Base-by-base conservation (phyloP, 2,329 filamentous ascomycete species). In the Pyrenophora tritici-repentis region DNA sequence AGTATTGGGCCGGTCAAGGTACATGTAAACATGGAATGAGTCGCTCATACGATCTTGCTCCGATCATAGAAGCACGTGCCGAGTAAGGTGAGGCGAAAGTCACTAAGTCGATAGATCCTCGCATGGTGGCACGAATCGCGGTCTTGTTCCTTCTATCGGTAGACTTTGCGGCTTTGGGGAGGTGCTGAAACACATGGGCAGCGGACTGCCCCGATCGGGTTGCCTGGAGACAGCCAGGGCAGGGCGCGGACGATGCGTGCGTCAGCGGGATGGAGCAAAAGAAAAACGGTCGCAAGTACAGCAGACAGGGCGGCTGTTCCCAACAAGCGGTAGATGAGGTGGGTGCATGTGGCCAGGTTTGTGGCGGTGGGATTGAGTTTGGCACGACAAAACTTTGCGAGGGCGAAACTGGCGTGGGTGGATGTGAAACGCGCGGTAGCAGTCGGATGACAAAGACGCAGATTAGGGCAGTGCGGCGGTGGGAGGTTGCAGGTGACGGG, bases 401-500 rank as follows among this genome's bases (percentile, higher is more conserved):
- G 31, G 43, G 45, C 56, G 51, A 59, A 58, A 56, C 54, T 50
- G 43, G 47, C 40, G 54, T 46, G 37, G 43, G 14, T 35, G 38
- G 38, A 58, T 31, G 38, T 61, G 58, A 61, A 61, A 61, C 58
- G 12, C 41, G 18, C 38, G 32, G 39, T 24, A 37, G 32, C 38
- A 46, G 50, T 50, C 61, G 58, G 53, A 58, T 56, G 61, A 55
- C 26, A 44, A 29, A 40, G 48, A 47, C 22, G 47, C 20, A 22
- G 56, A 50, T 53, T 54, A 50, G n/a, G n/a, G n/a, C n/a, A n/a
- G n/a, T n/a, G n/a, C n/a, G 54, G 56, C 50, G 42, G 56, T 53
- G 49, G 34, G 51, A 51, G 26, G 26, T 29, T 29, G 26, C 26
- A 29, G 26, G 9, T 29, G 26, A 29, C 26, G 26, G 26, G 26